Evolutionary conservation across 805 yeast genomes (phyloP).

Genomic region (Saturnispora silvae): DNA sequence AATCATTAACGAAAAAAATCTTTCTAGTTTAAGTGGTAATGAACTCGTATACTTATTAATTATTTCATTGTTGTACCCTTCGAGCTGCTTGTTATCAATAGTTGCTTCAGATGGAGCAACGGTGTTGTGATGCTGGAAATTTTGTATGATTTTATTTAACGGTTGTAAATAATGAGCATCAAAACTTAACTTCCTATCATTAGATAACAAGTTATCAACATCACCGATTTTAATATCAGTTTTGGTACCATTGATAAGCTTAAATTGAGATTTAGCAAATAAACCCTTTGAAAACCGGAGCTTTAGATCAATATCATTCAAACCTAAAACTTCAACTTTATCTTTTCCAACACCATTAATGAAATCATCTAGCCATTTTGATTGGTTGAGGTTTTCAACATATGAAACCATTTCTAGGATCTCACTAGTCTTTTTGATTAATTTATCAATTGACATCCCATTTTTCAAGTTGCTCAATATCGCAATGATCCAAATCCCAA

Average conservation of each 20-base stretch:
- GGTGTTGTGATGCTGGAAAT: constrained; percentile 17
- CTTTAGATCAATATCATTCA: constrained; percentile 16
- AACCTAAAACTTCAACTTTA: constrained; percentile 21
- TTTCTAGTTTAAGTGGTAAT: neutral
- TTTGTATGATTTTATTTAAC: constrained; percentile 23
- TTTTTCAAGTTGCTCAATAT: constrained; percentile 49
- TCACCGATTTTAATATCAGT: neutral
- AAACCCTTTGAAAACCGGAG: constrained; percentile 6
- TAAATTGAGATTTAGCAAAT: constrained; percentile 4
- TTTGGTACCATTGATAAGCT: neutral
- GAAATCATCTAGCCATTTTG: constrained; percentile 56
- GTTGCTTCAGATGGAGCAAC: no score
- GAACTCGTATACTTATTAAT: neutral
- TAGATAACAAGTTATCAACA: neutral
- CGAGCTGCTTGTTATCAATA: neutral
- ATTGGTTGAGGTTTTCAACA: constrained; percentile 44
- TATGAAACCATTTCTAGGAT: constrained; percentile 46
- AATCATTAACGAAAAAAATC: constrained; percentile 15
- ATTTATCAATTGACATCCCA: constrained; percentile 32
- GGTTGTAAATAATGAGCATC: constrained; percentile 19
- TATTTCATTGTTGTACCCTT: neutral
- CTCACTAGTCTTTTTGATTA: constrained; percentile 36
- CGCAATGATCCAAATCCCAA: constrained; percentile 61
- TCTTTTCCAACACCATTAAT: constrained; percentile 27
- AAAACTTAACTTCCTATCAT: constrained; percentile 8